Percentiles rank a stretch among this genome's conserved stretches.
These are phyloP conservation scores for Alternaria conjuncta DNA, from an alignment of 2,329 filamentous ascomycete species.

Conservation along the genomic window DNA sequence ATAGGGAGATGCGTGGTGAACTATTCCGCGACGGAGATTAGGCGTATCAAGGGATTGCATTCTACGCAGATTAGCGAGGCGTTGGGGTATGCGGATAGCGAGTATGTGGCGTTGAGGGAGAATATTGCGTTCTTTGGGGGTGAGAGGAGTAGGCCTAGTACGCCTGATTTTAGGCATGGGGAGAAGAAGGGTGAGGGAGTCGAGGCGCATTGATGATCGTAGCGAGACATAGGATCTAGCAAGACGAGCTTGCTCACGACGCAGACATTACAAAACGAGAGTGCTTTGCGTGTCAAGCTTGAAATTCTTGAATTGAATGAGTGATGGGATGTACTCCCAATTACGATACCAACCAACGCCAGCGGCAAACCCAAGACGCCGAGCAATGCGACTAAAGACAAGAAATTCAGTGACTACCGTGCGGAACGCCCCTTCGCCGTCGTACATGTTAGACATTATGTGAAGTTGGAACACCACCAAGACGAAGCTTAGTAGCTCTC, in stretches of 20 bases:
- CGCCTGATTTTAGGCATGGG: slow-evolving; percentile 37
- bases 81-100: slow-evolving; percentile 90
- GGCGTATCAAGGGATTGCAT: slow-evolving; percentile 80
- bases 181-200: slow-evolving; percentile 4
- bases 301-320: neutral
- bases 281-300: neutral
- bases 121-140: slow-evolving; percentile 77
- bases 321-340: neutral
- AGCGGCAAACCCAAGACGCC: slow-evolving; percentile 3
- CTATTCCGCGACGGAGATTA: slow-evolving; percentile 86
- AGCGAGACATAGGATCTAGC: neutral
- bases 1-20: slow-evolving; percentile 91
- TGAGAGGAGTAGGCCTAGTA: slow-evolving; percentile 48
- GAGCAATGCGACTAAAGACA: slow-evolving; percentile 9
- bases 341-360: neutral
- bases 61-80: slow-evolving; percentile 81
- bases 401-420: slow-evolving; percentile 10
- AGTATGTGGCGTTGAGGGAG: slow-evolving; percentile 89
- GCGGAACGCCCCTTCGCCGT: slow-evolving; percentile 15
- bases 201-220: slow-evolving; percentile 4
- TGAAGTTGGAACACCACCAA: slow-evolving; percentile 7
- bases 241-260: neutral
- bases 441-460: slow-evolving; percentile 23
- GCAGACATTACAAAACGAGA: neutral
- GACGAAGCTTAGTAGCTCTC: slow-evolving; percentile 24